Base-by-base conservation (phyloP, 345 rosid species). In the Rhodamnia argentea region DNA sequence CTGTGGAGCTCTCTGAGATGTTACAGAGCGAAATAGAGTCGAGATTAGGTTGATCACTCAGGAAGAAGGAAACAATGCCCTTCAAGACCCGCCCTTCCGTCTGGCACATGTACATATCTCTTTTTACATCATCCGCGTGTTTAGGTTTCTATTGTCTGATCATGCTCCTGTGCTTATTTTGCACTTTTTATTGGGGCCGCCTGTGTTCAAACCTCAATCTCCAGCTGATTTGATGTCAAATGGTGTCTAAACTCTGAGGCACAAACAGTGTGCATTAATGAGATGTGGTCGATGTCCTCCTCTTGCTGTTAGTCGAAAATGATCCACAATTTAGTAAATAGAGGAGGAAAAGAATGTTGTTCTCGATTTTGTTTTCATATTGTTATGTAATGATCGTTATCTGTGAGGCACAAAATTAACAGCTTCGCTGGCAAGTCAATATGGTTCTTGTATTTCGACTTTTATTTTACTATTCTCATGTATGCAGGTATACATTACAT, bases 401-500 rank as follows among this genome's bases (percentile, higher is more conserved):
- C 24, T 0, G 2, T 1, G 5, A 18, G 47, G 2, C 24, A 70
- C 40, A 37, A 37, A 40, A 22, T 42, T 70, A 5, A 70, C 42
- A 18, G 81, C 81, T 70, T 2, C 12, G 14, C 81, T 0, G 81
- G 81, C 81, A 37, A 37, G 47, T 37, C 37, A 18, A 18, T 70
- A 24, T 3, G 26, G 26, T 70, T 70, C 81, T 70, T 0, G 2
- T 20, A 74, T 52, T 55, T 8, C 2, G 14, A 47, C 54, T 44
- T 51, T 78, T 51, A 13, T 56, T 27, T 54, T 37, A 15, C 32
- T 82, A 75, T 82, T 83, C 85, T 76, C 3, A 4, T 47, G 81
- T 64, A 27, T 90, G 86, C 92, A 95, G 98, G 88, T 97, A 92
- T 88, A 64, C 93, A 50, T 83, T 95, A 84, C 93, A 91, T 87